These are phyloP conservation scores for Diaporthe nobilis DNA, from an alignment of 2,329 filamentous ascomycete genomes.

Conservation along the genomic window DNA sequence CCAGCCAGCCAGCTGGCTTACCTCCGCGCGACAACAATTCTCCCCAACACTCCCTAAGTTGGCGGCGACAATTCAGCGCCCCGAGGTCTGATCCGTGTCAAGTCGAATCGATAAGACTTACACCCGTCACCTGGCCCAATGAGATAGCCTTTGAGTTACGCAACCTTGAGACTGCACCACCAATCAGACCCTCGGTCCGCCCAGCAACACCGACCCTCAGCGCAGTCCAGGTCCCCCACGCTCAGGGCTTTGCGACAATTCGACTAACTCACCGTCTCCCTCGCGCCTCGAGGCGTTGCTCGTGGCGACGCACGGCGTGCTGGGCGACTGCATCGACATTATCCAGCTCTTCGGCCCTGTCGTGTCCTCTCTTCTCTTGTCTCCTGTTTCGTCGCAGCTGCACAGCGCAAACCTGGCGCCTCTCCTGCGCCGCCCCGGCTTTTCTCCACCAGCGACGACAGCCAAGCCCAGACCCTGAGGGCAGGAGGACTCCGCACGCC, in stretches of 20 bases:
- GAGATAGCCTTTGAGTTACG: constrained; percentile 27
- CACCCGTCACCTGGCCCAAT: constrained; percentile 37
- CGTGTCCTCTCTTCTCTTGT: background rate
- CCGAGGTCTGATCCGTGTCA: constrained; percentile 4
- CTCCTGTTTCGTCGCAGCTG: background rate
- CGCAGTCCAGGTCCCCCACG: constrained; percentile 21
- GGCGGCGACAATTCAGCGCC: constrained; percentile 12
- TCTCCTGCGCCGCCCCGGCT: background rate
- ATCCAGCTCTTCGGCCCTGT: background rate
- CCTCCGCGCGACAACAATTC: background rate
- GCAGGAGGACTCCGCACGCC: background rate
- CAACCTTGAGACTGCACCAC: constrained; percentile 36
- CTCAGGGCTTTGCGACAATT: background rate
- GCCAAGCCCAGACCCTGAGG: constrained; percentile 12
- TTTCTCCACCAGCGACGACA: constrained; percentile 29
- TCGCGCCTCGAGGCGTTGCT: constrained; percentile 25
- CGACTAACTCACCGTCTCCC: background rate
- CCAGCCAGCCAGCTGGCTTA: background rate
- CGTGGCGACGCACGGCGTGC: constrained; percentile 33
- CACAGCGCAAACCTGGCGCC: constrained; percentile 4
- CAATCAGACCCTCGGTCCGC: constrained; percentile 39
- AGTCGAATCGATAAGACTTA: constrained; percentile 37
- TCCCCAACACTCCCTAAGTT: background rate
- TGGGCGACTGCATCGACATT: constrained; percentile 21
- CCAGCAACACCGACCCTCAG: constrained; percentile 30